Conservation (phyloP, 2,329 filamentous ascomycete species). For the Alternaria angustiovoidea region DNA sequence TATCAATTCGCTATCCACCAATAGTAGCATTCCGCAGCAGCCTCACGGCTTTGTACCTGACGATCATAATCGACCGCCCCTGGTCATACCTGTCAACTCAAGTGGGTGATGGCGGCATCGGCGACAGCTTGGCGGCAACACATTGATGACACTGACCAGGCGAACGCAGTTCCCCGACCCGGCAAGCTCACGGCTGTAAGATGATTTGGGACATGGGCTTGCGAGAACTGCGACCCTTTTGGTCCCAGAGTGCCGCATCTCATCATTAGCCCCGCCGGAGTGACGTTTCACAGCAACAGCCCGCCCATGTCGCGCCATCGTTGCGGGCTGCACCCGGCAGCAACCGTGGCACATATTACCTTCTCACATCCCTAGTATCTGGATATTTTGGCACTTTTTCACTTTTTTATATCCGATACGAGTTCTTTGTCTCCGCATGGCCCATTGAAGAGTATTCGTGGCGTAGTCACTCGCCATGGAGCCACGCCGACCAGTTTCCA, state of each 20-base stretch:
- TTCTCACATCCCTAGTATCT: slow-evolving; percentile 21
- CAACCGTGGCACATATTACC: slow-evolving; percentile 31
- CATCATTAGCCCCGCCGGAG: slow-evolving; percentile 32
- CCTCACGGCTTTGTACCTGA: slow-evolving; percentile 24
- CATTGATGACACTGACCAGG: slow-evolving; percentile 15
- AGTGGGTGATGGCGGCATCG: slow-evolving; percentile 4
- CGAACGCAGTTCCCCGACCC: slow-evolving; percentile 12
- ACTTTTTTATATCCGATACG: slow-evolving; percentile 5
- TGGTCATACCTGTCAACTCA: slow-evolving; percentile 24
- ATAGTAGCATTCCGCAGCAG: neutral
- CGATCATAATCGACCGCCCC: slow-evolving; percentile 23
- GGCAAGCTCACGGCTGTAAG: slow-evolving; percentile 21
- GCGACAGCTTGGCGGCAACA: slow-evolving; percentile 26
- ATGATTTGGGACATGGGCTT: slow-evolving; percentile 19
- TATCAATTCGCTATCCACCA: neutral
- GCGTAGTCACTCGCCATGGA: slow-evolving; percentile 40
- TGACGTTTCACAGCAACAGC: slow-evolving; percentile 39
- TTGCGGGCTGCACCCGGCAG: slow-evolving; percentile 20
- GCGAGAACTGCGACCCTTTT: slow-evolving; percentile 34
- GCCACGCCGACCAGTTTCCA: slow-evolving; percentile 27
- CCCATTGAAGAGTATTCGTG: slow-evolving; percentile 29
- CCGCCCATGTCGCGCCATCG: slow-evolving; percentile 26
- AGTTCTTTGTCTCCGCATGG: slow-evolving; percentile 21
- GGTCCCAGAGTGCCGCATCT: slow-evolving; percentile 34
- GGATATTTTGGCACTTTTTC: slow-evolving; percentile 16